Conservation (phyloP, 2,329 filamentous ascomycete species). For the Aspergillus pseudoviridinutans region DNA sequence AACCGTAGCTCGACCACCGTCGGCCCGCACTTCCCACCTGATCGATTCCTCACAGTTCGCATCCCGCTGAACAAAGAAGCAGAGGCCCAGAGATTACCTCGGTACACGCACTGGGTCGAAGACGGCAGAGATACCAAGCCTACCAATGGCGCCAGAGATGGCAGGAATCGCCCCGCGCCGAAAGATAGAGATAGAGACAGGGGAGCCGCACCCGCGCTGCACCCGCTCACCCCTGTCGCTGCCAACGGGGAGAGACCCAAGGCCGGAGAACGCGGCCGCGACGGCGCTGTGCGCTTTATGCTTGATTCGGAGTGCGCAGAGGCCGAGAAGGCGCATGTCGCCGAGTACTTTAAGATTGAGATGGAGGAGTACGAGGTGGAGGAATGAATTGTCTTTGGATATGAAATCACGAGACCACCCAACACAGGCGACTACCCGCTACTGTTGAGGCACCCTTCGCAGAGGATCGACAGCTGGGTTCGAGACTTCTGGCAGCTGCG, state of each 20-base stretch:
- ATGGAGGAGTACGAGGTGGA: constrained; percentile 61
- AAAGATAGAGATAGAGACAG: neutral
- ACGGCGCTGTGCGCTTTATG: constrained; percentile 84
- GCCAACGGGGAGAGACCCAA: constrained; percentile 44
- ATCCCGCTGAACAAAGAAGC: constrained; percentile 83
- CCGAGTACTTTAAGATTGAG: constrained; percentile 68
- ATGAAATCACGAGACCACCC: neutral
- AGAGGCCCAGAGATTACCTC: constrained; percentile 57
- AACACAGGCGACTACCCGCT: neutral
- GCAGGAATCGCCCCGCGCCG: constrained; percentile 17
- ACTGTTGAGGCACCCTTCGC: neutral
- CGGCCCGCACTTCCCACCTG: constrained; percentile 66
- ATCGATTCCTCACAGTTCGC: constrained; percentile 79
- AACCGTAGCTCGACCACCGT: constrained; percentile 71
- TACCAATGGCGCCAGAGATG: constrained; percentile 16
- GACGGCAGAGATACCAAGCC: constrained; percentile 21
- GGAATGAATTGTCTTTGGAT: constrained; percentile 19
- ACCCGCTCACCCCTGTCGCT: constrained; percentile 44
- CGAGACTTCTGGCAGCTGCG: neutral
- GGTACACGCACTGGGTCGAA: constrained; percentile 57
- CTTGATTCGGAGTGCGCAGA: constrained; percentile 73
- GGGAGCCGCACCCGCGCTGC: constrained; percentile 8
- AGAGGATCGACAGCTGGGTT: neutral
- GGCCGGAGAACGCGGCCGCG: constrained; percentile 46
- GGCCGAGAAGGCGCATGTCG: constrained; percentile 65